phyloP scores from a whole-genome alignment of 2,329 filamentous ascomycete genomes.

The Colletotrichum caudatum region DNA sequence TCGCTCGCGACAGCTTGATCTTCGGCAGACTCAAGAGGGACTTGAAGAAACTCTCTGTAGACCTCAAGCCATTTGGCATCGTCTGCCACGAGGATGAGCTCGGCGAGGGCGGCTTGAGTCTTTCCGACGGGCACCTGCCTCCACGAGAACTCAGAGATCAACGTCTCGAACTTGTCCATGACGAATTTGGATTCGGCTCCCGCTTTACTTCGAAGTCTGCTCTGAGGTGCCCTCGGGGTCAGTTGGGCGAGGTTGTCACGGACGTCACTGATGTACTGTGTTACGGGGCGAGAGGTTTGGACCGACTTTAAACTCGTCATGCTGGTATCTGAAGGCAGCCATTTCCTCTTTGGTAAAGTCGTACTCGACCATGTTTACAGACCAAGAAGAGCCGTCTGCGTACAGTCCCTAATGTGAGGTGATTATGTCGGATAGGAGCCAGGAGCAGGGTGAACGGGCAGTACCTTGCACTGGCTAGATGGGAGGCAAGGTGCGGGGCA shows the following conservation, averaged over 20 bases:
- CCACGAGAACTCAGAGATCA: too few species aligned
- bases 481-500: neutral
- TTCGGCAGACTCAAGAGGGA: neutral
- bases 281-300: too few species aligned
- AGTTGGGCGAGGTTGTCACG: too few species aligned
- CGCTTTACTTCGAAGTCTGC: neutral
- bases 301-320: too few species aligned
- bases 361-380: neutral
- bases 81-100: neutral
- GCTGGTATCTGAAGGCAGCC: neutral
- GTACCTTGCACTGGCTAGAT: neutral
- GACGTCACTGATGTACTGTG: neutral
- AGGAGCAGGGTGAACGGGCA: too few species aligned
- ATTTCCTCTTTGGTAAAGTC: neutral
- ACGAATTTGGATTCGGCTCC: neutral
- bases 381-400: neutral
- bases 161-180: neutral
- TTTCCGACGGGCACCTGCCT: too few species aligned
- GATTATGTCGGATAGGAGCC: neutral
- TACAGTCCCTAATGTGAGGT: neutral
- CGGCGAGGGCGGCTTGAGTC: neutral
- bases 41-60: neutral
- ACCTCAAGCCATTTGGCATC: neutral
- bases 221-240: neutral
- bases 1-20: neutral